Percentiles rank a stretch among this genome's conserved stretches.
Evolutionary conservation across 2,329 filamentous ascomycete species (phyloP).

Genomic region (Calonectria pseudoturangicola): DNA sequence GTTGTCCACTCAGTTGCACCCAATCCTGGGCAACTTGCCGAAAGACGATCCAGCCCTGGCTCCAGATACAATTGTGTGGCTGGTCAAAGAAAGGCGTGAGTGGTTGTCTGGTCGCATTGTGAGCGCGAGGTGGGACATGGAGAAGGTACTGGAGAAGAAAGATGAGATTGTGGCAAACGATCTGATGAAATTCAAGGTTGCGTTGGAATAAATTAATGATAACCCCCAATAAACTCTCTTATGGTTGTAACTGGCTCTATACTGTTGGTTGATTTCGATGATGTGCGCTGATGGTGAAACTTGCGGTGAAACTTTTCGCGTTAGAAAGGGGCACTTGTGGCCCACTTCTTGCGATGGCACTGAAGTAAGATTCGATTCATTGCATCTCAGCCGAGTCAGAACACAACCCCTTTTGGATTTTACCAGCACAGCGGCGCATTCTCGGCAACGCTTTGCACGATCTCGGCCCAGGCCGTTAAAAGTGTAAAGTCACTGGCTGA

Average conservation of each 20-base stretch:
- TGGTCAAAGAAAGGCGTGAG: slow-evolving; percentile 2
- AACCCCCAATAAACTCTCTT: not conserved
- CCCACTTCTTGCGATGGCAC: not conserved
- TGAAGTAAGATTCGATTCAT: not conserved
- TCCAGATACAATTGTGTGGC: not conserved
- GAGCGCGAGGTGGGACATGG: slow-evolving; percentile 14
- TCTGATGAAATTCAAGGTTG: slow-evolving; percentile 14
- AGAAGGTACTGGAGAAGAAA: slow-evolving; percentile 10
- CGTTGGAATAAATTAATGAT: not conserved
- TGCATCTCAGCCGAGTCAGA: not conserved
- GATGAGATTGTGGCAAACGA: slow-evolving; percentile 3
- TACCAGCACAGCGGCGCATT: too few relatives aligned
- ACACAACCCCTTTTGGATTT: too few relatives aligned
- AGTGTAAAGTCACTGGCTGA: too few relatives aligned
- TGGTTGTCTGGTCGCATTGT: slow-evolving; percentile 13
- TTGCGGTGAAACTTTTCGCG: not conserved
- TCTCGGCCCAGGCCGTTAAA: too few relatives aligned
- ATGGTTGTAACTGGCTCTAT: not conserved
- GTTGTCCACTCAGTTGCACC: not conserved
- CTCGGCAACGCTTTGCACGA: too few relatives aligned
- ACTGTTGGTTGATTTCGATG: not conserved
- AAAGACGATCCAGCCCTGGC: not conserved
- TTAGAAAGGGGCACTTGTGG: not conserved
- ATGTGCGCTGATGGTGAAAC: not conserved
- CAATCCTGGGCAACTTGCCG: not conserved